Evolutionary conservation across 805 yeast species (phyloP).

Genomic region (Wickerhamia fluorescens): DNA sequence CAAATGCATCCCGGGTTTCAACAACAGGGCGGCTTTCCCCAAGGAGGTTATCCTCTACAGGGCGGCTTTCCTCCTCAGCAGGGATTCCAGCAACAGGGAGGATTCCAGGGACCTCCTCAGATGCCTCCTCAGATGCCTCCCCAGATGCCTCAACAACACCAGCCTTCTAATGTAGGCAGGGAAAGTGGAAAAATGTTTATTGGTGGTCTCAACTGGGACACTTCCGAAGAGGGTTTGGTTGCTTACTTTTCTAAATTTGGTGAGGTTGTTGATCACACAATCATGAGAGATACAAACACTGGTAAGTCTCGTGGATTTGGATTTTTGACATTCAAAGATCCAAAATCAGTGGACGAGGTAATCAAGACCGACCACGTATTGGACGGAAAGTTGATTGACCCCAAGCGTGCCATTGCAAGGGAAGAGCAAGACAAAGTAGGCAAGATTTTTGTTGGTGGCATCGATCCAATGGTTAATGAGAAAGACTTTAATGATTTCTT

Average conservation of each 20-base stretch:
- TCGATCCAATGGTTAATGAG: constrained; percentile 89
- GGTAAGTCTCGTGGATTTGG: constrained; percentile 96
- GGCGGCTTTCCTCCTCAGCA: constrained; percentile 2
- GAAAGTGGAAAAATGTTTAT: constrained; percentile 90
- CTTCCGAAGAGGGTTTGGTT: constrained; percentile 79
- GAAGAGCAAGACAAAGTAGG: constrained; percentile 97
- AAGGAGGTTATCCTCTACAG: constrained; percentile 1
- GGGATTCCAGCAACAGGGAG: constrained; percentile 3
- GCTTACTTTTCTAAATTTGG: constrained; percentile 85
- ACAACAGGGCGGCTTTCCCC: constrained; percentile 6
- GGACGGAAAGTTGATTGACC: constrained; percentile 95
- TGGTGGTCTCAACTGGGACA: constrained; percentile 98
- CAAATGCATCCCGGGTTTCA: constrained; percentile 1
- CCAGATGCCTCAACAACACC: constrained; percentile 11
- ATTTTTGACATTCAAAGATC: constrained; percentile 76
- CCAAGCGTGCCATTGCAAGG: constrained; percentile 94
- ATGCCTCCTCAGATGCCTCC: too few species aligned
- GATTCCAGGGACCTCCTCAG: too few species aligned
- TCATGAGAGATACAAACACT: constrained; percentile 83
- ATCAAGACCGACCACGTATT: constrained; percentile 78
- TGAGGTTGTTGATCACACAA: constrained; percentile 78
- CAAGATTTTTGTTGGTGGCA: constrained; percentile 95
- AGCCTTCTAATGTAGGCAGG: constrained; percentile 26
- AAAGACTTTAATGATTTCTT: constrained; percentile 82
- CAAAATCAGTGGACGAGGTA: constrained; percentile 81